These are phyloP conservation scores for Fraxinus paxiana DNA, from an alignment of 305 asterid species.

Conservation along the genomic window DNA sequence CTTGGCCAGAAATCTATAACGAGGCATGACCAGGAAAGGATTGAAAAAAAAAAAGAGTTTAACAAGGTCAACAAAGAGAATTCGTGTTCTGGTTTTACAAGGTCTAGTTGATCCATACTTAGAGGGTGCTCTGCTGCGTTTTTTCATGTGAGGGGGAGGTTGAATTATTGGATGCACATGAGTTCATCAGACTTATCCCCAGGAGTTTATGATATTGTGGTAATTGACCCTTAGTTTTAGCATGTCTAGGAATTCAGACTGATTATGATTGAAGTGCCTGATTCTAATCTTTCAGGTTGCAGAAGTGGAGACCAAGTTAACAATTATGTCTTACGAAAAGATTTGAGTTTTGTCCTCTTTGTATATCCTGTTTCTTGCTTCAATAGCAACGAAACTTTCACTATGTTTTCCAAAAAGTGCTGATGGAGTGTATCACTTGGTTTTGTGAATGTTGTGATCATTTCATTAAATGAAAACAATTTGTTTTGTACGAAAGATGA, in stretches of 20 bases:
- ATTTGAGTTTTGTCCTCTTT: not conserved
- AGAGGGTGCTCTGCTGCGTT: not conserved
- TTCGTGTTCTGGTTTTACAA: not conserved
- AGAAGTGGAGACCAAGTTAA: not conserved
- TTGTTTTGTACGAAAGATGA: not conserved
- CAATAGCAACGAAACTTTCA: not conserved
- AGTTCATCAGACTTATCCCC: not conserved
- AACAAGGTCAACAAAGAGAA: not conserved
- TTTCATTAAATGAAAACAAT: not conserved
- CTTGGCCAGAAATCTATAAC: too few species aligned
- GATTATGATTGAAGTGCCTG: not conserved
- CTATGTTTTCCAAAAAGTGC: not conserved
- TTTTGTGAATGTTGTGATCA: not conserved
- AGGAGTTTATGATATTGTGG: not conserved
- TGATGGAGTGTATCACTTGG: not conserved
- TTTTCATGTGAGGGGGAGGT: not conserved
- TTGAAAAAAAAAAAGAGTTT: too few species aligned
- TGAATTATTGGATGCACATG: not conserved
- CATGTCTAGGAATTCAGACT: not conserved
- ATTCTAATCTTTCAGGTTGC: conserved; percentile 6
- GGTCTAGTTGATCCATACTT: not conserved
- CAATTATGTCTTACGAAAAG: not conserved
- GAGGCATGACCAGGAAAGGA: too few species aligned
- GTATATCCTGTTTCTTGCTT: not conserved
- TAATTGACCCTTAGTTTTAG: not conserved